These are phyloP conservation scores for Linderniella brevidens DNA, from an alignment of 257 asterid species.

Conservation along the genomic window DNA sequence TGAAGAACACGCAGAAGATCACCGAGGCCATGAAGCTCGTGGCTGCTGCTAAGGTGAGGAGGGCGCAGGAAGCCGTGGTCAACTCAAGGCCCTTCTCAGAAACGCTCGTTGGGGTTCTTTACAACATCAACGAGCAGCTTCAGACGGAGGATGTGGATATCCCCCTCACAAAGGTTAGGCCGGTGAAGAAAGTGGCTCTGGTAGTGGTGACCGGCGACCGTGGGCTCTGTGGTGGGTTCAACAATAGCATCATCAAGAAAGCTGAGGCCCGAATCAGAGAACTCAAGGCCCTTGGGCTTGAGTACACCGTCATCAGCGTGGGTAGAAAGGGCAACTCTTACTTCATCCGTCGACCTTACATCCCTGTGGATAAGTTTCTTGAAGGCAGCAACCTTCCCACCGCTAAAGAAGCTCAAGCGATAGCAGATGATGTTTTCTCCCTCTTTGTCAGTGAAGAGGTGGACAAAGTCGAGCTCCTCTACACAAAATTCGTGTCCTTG, in stretches of 20 bases:
- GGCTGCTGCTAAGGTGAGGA: slow-evolving; percentile 84
- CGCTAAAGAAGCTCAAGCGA: slow-evolving; percentile 83
- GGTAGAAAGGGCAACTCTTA: slow-evolving; percentile 77
- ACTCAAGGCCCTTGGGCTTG: slow-evolving; percentile 45
- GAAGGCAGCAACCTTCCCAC: slow-evolving; percentile 63
- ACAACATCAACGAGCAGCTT: slow-evolving; percentile 91
- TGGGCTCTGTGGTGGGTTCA: slow-evolving; percentile 87
- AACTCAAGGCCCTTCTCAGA: slow-evolving; percentile 82
- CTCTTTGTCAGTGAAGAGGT: slow-evolving; percentile 75
- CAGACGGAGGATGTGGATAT: slow-evolving; percentile 60
- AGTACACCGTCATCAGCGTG: slow-evolving; percentile 52
- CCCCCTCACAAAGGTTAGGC: slow-evolving; percentile 58
- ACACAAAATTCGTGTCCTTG: slow-evolving; percentile 81
- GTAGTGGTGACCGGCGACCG: slow-evolving; percentile 93
- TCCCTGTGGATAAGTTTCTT: slow-evolving; percentile 49
- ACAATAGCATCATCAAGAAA: slow-evolving; percentile 47
- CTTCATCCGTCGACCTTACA: slow-evolving; percentile 51
- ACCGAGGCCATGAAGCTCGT: slow-evolving; percentile 97
- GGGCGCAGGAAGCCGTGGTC: slow-evolving; percentile 93
- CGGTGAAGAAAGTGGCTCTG: slow-evolving; percentile 79
- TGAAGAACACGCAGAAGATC: slow-evolving; percentile 81
- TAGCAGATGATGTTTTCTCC: slow-evolving; percentile 80
- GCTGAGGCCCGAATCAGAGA: slow-evolving; percentile 52
- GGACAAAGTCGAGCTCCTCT: slow-evolving; percentile 77
- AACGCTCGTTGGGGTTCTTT: slow-evolving; percentile 74